Evolutionary conservation across 1,284 basidiomycete genomes (phyloP).

Genomic region (Leccinum variabile): DNA sequence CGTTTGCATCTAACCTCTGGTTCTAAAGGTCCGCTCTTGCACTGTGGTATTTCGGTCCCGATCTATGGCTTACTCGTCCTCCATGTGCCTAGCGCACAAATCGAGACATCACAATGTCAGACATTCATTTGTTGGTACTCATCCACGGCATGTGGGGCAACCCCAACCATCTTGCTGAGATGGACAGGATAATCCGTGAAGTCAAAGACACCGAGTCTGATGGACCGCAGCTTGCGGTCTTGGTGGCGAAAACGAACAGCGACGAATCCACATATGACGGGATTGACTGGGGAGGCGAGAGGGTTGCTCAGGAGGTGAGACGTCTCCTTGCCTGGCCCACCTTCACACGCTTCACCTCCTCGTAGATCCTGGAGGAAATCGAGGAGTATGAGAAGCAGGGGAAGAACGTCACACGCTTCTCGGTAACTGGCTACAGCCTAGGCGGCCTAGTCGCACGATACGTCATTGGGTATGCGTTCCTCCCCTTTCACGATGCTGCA

Average conservation of each 20-base stretch:
- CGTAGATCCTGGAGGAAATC: constrained; percentile 54
- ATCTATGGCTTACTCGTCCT: constrained; percentile 2
- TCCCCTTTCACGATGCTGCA: not conserved
- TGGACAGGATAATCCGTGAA: constrained; percentile 46
- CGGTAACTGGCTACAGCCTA: constrained; percentile 77
- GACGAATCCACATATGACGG: constrained; percentile 71
- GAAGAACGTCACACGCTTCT: constrained; percentile 62
- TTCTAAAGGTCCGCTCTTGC: constrained; percentile 7
- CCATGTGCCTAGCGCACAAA: not conserved
- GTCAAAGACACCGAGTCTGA: constrained; percentile 26
- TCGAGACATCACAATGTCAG: constrained; percentile 24
- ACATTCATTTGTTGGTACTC: constrained; percentile 63
- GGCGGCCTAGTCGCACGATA: constrained; percentile 83
- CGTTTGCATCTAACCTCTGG: not conserved
- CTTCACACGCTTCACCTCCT: constrained; percentile 6
- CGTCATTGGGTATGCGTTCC: constrained; percentile 58
- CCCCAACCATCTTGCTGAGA: constrained; percentile 51
- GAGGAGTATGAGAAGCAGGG: constrained; percentile 52
- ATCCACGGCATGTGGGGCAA: constrained; percentile 88
- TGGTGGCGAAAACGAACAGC: constrained; percentile 52
- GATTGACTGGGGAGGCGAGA: constrained; percentile 72
- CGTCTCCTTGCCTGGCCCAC: not conserved
- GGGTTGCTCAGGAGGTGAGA: constrained; percentile 63
- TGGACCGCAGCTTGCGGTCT: constrained; percentile 44
- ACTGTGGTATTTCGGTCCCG: not conserved